phyloP scores from a whole-genome alignment of 2,329 filamentous ascomycete species.

The Xylaria sp. region DNA sequence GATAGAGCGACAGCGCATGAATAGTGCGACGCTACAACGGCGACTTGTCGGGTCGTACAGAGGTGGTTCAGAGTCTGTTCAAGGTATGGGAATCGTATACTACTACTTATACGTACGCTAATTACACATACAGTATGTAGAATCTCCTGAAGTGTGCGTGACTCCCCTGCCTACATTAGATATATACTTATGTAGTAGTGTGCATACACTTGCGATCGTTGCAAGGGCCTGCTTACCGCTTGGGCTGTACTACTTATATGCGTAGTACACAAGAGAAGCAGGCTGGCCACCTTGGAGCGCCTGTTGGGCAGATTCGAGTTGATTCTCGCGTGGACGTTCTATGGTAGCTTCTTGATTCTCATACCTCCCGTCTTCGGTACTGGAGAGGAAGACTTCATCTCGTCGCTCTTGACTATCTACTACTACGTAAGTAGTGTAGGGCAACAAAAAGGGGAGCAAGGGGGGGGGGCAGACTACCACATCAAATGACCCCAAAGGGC shows the following conservation, averaged over 20 bases:
- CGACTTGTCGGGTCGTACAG: slow-evolving; percentile 23
- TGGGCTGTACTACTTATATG: too few species aligned
- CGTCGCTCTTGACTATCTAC: background rate
- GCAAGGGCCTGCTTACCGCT: slow-evolving; percentile 21
- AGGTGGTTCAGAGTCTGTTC: background rate
- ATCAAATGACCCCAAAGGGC: slow-evolving; percentile 19
- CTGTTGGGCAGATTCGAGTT: background rate
- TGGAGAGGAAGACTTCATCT: background rate
- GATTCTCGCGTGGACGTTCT: background rate
- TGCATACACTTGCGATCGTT: slow-evolving; percentile 3
- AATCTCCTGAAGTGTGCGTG: background rate
- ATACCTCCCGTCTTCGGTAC: background rate
- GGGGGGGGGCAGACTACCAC: background rate
- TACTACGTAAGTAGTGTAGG: background rate
- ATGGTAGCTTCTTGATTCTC: background rate
- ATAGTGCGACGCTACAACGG: slow-evolving; percentile 25
- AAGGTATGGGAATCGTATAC: background rate
- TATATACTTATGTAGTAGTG: too few species aligned
- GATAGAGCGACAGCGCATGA: slow-evolving; percentile 22
- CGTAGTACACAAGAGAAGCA: background rate
- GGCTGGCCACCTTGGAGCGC: slow-evolving; percentile 9
- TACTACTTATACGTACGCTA: too few species aligned
- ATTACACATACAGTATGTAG: too few species aligned
- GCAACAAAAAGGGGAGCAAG: background rate
- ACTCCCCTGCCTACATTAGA: slow-evolving; percentile 11